Conservation (phyloP, 352 stramenopile species). For the Halophytophthora polymorphica region DNA sequence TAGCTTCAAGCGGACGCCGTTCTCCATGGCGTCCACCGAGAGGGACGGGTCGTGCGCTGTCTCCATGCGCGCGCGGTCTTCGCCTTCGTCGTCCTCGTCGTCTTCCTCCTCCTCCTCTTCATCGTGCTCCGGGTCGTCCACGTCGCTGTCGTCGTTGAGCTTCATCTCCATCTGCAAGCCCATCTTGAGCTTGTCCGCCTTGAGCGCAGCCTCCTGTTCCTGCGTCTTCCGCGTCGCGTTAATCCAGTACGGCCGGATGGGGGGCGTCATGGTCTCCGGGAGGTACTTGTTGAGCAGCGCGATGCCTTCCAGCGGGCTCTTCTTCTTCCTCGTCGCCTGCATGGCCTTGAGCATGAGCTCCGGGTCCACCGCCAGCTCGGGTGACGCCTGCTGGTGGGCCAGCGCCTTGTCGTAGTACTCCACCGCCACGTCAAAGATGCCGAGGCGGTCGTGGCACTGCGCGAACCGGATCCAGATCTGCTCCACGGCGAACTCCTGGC, state of each 20-base stretch:
- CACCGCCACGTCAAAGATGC: constrained; percentile 61
- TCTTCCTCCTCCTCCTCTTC: constrained; percentile 60
- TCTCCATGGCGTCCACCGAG: constrained; percentile 85
- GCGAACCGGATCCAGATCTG: constrained; percentile 83
- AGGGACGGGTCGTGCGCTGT: constrained; percentile 66
- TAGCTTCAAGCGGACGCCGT: constrained; percentile 73
- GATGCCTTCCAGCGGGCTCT: constrained; percentile 50
- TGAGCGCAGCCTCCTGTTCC: constrained; percentile 19
- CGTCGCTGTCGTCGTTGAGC: constrained; percentile 24
- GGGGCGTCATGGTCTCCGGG: constrained; percentile 60
- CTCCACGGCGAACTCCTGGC: constrained; percentile 70
- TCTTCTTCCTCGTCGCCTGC: constrained; percentile 53
- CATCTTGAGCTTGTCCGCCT: constrained; percentile 18
- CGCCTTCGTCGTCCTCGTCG: constrained; percentile 48
- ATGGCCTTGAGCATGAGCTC: constrained; percentile 70
- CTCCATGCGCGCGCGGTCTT: constrained; percentile 52
- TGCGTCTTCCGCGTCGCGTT: constrained; percentile 33
- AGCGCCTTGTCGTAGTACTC: constrained; percentile 81
- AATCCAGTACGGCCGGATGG: constrained; percentile 84
- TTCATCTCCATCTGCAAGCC: constrained; percentile 6
- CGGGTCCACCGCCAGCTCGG: constrained; percentile 52
- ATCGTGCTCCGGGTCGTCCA: constrained; percentile 15
- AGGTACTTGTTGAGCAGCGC: constrained; percentile 53
- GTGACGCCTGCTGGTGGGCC: constrained; percentile 39
- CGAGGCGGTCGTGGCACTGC: constrained; percentile 65